Evolutionary conservation across 371 early-diverging fungal species (phyloP).

Genomic region (Mucor circinelloides): DNA sequence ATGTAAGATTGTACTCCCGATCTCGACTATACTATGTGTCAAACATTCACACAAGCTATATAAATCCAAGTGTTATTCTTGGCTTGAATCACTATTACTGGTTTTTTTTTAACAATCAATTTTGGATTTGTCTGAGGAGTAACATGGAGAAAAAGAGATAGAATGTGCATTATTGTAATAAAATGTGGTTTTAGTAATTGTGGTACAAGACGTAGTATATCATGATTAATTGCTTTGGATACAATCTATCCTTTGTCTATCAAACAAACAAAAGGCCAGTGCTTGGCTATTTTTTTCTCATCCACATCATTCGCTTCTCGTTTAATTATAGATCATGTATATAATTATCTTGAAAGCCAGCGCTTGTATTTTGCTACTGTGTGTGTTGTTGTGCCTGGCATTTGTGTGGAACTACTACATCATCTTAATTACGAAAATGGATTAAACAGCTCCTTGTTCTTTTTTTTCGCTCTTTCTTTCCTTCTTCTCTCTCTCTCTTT

Average conservation of each 20-base stretch:
- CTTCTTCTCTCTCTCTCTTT: not conserved
- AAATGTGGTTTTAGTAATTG: not conserved
- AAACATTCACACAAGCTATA: not conserved
- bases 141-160: constrained; percentile 1
- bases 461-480: not conserved
- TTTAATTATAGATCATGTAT: not conserved
- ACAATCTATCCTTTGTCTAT: not conserved
- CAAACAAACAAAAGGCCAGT: not conserved
- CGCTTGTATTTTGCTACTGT: not conserved
- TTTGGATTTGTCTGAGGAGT: constrained; percentile 12
- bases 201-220: not conserved
- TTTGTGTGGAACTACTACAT: constrained; percentile 2
- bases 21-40: not conserved
- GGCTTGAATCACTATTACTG: not conserved
- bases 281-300: not conserved
- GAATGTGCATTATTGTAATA: not conserved
- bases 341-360: constrained; percentile 3
- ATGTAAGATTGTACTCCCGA: not conserved
- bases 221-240: not conserved
- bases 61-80: not conserved
- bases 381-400: not conserved
- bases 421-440: constrained; percentile 8
- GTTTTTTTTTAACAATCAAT: not conserved
- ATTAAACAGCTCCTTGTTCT: constrained; percentile 10
- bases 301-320: not conserved